phyloP scores from a whole-genome alignment of 2,329 filamentous ascomycete genomes.

The Curvularia sp. region DNA sequence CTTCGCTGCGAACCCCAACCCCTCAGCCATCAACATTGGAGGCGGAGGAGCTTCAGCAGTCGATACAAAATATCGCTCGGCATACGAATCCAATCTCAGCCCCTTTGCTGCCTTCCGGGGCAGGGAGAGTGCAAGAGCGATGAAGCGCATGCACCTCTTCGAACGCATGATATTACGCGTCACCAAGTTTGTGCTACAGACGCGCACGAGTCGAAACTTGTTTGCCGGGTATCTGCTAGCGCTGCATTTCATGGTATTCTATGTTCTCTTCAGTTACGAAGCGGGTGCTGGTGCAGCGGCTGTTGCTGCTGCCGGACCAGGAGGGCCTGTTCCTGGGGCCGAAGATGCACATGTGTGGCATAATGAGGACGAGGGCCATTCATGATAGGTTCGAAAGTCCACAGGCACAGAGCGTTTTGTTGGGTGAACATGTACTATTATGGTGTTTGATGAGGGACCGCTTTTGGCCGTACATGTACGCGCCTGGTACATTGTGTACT shows the following conservation, averaged over 20 bases:
- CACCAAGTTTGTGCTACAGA: constrained; percentile 88
- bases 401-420: constrained; percentile 13
- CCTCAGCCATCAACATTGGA: constrained; percentile 70
- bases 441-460: constrained; percentile 3
- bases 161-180: constrained; percentile 90
- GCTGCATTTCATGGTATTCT: constrained; percentile 86
- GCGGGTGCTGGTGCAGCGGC: constrained; percentile 46
- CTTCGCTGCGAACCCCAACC: constrained; percentile 73
- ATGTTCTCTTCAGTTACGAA: constrained; percentile 85
- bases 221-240: constrained; percentile 92
- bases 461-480: not conserved
- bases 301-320: constrained; percentile 40
- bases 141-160: constrained; percentile 90
- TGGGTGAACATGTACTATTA: constrained; percentile 8
- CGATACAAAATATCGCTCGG: constrained; percentile 82
- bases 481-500: not conserved
- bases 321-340: constrained; percentile 20
- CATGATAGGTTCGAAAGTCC: constrained; percentile 27
- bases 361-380: constrained; percentile 39
- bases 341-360: constrained; percentile 46
- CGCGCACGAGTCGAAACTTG: constrained; percentile 86
- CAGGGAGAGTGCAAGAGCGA: constrained; percentile 88
- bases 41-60: constrained; percentile 20
- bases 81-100: constrained; percentile 94
- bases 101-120: constrained; percentile 95